Evolutionary conservation across 805 yeast species (phyloP), one percentile per base, ranked within the genome.

Genomic region (Millerozyma acaciae): DNA sequence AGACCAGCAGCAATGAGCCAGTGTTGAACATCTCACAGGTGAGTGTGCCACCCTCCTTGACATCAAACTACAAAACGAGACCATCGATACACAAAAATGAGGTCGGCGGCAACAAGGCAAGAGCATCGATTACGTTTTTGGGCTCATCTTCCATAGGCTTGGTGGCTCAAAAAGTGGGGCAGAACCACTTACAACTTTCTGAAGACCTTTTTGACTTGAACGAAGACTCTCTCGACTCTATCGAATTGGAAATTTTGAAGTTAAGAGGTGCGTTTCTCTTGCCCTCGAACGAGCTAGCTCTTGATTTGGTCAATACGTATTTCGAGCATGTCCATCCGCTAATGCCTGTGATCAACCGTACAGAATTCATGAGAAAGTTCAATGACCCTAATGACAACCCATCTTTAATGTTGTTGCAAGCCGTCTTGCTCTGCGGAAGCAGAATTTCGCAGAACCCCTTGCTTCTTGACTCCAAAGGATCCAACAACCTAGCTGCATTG

Each of bases 391-490:
- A 67, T 12, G 73, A 76, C 45, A 76, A 75, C 20, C 84, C 84
- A 6, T 76, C 86, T 20, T 55, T 83, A 20, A 65, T 85, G 57
- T 54, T 81, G n/a, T 47, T 78, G 15, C 86, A 83, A 49, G 72
- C 86, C 1, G 78, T 85, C 8, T 60, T 83, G 24, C 65, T 82
- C 30, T 80, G 84, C 15, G 90, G 89, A 1, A 69, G 84, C 12
- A 67, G 85, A 25, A 75, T 75, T 9, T 75, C 79, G 21, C 48
- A 57, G 5, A 78, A 79, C 48, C 76, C 79, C 3, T 60, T 68
- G 10, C 63, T 71, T 28, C 57, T 62, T 34, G 85, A 73, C 48
- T 50, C 62, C 21, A 62, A 73, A 21, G 74, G 75, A 37, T 62
- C 70, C 30, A 75, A 83, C 29, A 60, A 75, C 30, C 58, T 74